phyloP scores from a whole-genome alignment of 129 eudicot species.

The Arctium lappa region DNA sequence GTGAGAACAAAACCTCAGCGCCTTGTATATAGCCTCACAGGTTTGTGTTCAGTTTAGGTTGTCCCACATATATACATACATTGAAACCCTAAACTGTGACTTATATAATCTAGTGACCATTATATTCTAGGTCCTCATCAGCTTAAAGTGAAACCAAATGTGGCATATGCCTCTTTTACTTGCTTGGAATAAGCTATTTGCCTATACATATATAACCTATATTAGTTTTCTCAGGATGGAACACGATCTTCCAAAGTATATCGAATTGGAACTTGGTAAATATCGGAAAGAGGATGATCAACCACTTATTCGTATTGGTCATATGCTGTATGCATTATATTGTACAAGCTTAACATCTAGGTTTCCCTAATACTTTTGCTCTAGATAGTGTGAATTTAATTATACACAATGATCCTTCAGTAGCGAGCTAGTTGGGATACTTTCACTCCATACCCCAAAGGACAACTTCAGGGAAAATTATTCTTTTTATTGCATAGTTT shows the following conservation, averaged over 20 bases:
- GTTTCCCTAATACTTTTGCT: not conserved
- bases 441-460: not conserved
- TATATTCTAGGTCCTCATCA: not conserved
- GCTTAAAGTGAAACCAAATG: not conserved
- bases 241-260: not conserved
- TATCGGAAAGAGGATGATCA: not conserved
- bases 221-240: not conserved
- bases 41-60: not conserved
- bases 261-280: not conserved
- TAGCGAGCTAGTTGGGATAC: not conserved
- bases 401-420: not conserved
- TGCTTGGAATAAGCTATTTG: not conserved
- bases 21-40: not conserved
- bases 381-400: not conserved
- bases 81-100: not conserved
- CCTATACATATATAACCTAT: not conserved
- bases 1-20: not conserved
- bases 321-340: not conserved
- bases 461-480: not conserved
- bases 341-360: not conserved
- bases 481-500: not conserved
- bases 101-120: not conserved
- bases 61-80: not conserved
- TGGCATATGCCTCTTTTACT: not conserved
- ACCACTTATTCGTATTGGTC: not conserved